A percentile compares a stretch with the other conserved stretches of the same genome.
phyloP scores from a whole-genome alignment of 495 filamentous ascomycete genomes.

The Neurospora cerealis region DNA sequence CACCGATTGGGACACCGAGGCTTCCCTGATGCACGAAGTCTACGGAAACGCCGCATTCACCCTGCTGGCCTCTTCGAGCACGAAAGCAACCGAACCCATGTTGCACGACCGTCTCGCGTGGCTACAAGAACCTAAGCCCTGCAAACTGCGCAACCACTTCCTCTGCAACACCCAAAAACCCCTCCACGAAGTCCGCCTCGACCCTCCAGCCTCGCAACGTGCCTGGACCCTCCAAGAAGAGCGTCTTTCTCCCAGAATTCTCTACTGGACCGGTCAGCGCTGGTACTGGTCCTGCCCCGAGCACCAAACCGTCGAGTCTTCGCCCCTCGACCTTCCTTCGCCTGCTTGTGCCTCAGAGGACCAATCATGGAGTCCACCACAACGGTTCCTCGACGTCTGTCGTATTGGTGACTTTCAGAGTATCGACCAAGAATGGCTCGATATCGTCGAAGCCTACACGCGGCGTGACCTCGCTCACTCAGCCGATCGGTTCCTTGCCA shows the following conservation, averaged over 20 bases:
- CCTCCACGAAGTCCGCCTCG: slow-evolving; percentile 13
- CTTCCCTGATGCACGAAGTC: slow-evolving; percentile 22
- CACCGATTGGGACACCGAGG: slow-evolving; percentile 24
- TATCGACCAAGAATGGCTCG: slow-evolving; percentile 23
- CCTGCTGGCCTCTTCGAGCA: slow-evolving; percentile 18
- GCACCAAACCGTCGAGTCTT: slow-evolving; percentile 12
- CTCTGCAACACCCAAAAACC: slow-evolving; percentile 14
- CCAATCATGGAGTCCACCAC: slow-evolving; percentile 12
- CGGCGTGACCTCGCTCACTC: slow-evolving; percentile 18
- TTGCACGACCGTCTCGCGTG: slow-evolving; percentile 15
- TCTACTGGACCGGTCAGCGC: slow-evolving; percentile 22
- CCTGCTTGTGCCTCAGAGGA: neutral
- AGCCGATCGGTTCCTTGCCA: slow-evolving; percentile 21
- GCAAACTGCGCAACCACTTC: slow-evolving; percentile 17
- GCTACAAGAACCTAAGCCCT: slow-evolving; percentile 14
- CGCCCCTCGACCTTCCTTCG: slow-evolving; percentile 1
- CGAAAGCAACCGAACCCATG: slow-evolving; percentile 21
- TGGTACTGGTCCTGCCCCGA: slow-evolving; percentile 27
- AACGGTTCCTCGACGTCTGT: slow-evolving; percentile 19
- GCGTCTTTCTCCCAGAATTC: slow-evolving; percentile 20
- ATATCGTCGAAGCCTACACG: slow-evolving; percentile 23
- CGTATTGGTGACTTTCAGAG: slow-evolving; percentile 13
- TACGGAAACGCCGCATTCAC: slow-evolving; percentile 26
- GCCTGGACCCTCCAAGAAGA: slow-evolving; percentile 26
- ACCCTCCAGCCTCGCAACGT: slow-evolving; percentile 18